phyloP scores from a whole-genome alignment of 805 yeast genomes.

The Barnettozyma sp. region DNA sequence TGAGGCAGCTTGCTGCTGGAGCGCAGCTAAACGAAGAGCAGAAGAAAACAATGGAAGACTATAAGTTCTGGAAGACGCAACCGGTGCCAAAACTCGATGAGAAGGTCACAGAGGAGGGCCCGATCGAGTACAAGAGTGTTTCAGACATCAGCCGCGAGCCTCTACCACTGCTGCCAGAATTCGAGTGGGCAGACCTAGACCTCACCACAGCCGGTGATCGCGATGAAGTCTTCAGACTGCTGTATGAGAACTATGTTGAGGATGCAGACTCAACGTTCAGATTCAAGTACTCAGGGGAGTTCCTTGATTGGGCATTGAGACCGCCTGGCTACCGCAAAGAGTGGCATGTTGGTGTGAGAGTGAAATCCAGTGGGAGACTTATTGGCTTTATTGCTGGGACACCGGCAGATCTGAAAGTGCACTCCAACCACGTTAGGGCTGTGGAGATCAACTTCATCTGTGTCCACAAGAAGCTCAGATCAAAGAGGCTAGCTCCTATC shows the following conservation, averaged over 20 bases:
- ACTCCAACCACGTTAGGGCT: constrained; percentile 47
- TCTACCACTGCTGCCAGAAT: constrained; percentile 57
- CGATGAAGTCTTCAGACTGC: constrained; percentile 69
- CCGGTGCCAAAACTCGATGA: constrained; percentile 83
- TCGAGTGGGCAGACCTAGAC: constrained; percentile 86
- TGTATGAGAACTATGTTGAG: constrained; percentile 90
- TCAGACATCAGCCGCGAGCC: constrained; percentile 69
- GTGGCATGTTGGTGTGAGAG: constrained; percentile 94
- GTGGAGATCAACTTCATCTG: constrained; percentile 93
- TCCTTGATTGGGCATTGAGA: constrained; percentile 87
- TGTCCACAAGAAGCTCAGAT: constrained; percentile 86
- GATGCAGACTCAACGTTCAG: constrained; percentile 89
- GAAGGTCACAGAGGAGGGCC: constrained; percentile 62
- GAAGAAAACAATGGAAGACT: constrained; percentile 73
- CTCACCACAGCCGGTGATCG: constrained; percentile 48
- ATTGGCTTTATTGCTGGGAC: constrained; percentile 92
- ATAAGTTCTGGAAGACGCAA: constrained; percentile 97
- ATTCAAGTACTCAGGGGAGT: constrained; percentile 77
- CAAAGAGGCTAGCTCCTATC: constrained; percentile 92
- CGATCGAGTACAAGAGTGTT: constrained; percentile 70
- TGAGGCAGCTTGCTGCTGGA: constrained; percentile 32
- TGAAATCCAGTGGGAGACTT: constrained; percentile 62
- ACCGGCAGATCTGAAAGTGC: constrained; percentile 63
- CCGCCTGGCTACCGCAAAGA: constrained; percentile 89
- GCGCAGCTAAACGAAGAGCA: constrained; percentile 46